Evolutionary conservation across 148 eudicot genomes (phyloP), one percentile per base, ranked within the genome.

Genomic region (Fallopia convolvulus): DNA sequence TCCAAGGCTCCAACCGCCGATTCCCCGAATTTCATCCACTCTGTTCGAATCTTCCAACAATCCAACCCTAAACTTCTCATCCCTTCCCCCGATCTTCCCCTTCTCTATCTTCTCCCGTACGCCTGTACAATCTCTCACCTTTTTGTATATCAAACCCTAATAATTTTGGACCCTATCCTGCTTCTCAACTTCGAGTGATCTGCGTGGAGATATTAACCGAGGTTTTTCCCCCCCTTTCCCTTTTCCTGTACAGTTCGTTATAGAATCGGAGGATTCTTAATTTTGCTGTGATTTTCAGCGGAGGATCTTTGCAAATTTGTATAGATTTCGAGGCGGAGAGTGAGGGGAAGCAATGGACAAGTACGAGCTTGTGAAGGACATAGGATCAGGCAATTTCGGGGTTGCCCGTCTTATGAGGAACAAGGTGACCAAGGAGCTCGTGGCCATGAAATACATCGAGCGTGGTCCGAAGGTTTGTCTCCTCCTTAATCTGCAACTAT

Each of bases 381-480:
- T 77, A 44, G 79, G 79, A 13, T 77, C 79, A 13, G 79, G 79
- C 39, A 77, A 77, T 36, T 77, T 77, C 48, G 79, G 79, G 6
- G 79, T 77, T 18, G 79, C 79, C 47, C 55, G 79, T 30, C 74
- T 77, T 6, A 77, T 77, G 79, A 65, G 79, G 74, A 68, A 77
- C 74, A 77, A 77, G 74, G 74, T 23, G 15, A 77, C 79, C 36
- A 77, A 68, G 48, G 79, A 77, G 60, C 79, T 77, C 18, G 74
- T 77, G 3, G 79, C 79, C 8, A 68, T 77, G 74, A 77, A 77
- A 30, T 77, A 66, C 61, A 77, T 77, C 74, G 79, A 77, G 60
- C 78, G 90, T 52, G 92, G 92, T 23, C 85, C 86, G 7, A 87
- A 85, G 92, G 92, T 89, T 23, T 13, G n/a, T 17, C 10, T 40